phyloP scores from a whole-genome alignment of 1,284 basidiomycete species.

The Leccinum ambiguum region DNA sequence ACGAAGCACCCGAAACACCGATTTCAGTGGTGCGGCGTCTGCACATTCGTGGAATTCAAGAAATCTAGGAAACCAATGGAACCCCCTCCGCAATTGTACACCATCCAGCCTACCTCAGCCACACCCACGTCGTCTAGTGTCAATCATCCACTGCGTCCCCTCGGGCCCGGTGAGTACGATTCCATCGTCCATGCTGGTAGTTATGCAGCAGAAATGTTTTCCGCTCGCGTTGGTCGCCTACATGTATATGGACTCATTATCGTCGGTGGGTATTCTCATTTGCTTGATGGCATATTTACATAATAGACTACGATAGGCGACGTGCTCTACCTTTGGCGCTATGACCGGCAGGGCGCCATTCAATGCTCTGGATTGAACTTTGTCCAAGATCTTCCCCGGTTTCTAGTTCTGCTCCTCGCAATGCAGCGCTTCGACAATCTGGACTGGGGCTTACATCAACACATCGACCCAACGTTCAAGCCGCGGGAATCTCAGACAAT shows the following conservation, averaged over 20 bases:
- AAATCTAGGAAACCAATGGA: neutral
- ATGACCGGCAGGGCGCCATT: slow-evolving; percentile 8
- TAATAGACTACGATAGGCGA: neutral
- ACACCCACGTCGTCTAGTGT: too few relatives aligned
- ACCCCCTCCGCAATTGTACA: neutral
- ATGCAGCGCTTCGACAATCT: slow-evolving; percentile 31
- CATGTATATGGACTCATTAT: neutral
- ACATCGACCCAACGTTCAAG: too few relatives aligned
- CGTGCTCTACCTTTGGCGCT: slow-evolving; percentile 9
- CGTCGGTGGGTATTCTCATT: neutral
- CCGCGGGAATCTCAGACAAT: too few relatives aligned
- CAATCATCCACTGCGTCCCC: too few relatives aligned
- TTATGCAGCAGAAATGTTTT: neutral
- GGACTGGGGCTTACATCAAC: slow-evolving; percentile 9
- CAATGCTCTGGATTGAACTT: slow-evolving; percentile 10
- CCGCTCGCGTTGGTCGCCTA: neutral
- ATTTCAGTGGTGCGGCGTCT: too few relatives aligned
- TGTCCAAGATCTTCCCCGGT: slow-evolving; percentile 31
- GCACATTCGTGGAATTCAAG: neutral
- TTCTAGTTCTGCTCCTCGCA: slow-evolving; percentile 31
- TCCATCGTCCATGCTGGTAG: neutral
- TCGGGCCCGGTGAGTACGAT: too few relatives aligned
- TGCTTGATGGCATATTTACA: neutral
- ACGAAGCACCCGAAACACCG: too few relatives aligned
- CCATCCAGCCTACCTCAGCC: too few relatives aligned